Evolutionary conservation across 1,284 basidiomycete genomes (phyloP), one percentile per base, ranked within the genome.

Genomic region (Xerocomus minutiporus): DNA sequence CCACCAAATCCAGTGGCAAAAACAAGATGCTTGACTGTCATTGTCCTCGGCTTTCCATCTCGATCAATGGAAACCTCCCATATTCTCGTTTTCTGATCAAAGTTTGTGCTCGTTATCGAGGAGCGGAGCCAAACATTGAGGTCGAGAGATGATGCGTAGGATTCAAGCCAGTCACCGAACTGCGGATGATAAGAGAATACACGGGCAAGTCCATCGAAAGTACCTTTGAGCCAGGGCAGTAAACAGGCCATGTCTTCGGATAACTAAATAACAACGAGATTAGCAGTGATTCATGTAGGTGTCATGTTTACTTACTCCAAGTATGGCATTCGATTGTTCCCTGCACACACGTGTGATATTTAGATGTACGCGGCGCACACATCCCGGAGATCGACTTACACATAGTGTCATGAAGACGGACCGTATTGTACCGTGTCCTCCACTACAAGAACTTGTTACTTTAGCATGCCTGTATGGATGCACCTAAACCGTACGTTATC

Each of bases 141-240:
- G 56, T 84, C 82, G 59, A 83, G 68, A 8, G 72, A 62, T 9
- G 73, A 69, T 1, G 77, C 79, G 54, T 82, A 84, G 34, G 65
- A 68, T 59, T 84, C 82, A 12, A 84, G 71, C 78, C 80, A 84
- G 57, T 81, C 76, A 3, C 75, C 82, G 28, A 84, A 66, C 75
- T 73, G 15, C n/a, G n/a, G 8, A 46, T 5, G 31, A 44, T 62
- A 20, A 48, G 55, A 46, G n/a, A 23, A 17, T 17, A 29, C 8
- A 29, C 9, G 20, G 0, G 11, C 5, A 29, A 23, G 9, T 26
- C 3, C 11, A 45, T 36, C 8, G 2, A 43, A 52, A 34, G 8
- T 61, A 74, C 59, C 61, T 73, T 60, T 53, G 61, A 51, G 48
- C 65, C 67, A 8, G 73, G 67, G 17, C 63, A 66, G 51, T 67